Evolutionary conservation across 169 alveolate genomes (phyloP).

Genomic region (Plasmodium sp.): DNA sequence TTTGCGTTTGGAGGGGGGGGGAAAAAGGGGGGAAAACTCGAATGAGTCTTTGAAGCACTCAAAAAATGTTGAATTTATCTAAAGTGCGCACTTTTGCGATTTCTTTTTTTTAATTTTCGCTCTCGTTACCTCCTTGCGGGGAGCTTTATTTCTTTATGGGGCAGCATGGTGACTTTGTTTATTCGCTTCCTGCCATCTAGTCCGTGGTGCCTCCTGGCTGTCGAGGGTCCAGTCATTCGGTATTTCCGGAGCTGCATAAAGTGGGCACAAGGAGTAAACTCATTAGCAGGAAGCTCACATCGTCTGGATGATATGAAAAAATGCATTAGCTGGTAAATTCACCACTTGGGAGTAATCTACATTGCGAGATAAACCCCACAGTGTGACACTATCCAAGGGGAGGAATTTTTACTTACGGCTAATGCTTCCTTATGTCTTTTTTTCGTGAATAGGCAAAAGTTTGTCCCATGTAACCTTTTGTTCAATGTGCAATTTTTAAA

Average conservation of each 20-base stretch:
- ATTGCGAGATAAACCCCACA: background rate
- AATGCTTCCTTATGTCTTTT: constrained; percentile 87
- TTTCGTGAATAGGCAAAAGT: constrained; percentile 76
- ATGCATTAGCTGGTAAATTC: background rate
- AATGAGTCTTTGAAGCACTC: background rate
- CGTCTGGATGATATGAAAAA: background rate
- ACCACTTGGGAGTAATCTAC: background rate
- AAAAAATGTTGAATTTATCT: background rate
- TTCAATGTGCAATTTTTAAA: constrained; percentile 1
- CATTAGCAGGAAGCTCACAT: background rate
- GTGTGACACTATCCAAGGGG: background rate
- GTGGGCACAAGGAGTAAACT: background rate
- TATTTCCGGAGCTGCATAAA: constrained; percentile 82
- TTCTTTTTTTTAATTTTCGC: background rate
- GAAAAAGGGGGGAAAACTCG: background rate
- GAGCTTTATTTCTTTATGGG: constrained; percentile 80
- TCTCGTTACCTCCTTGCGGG: constrained; percentile 84
- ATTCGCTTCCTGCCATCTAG: constrained; percentile 86
- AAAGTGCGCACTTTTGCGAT: background rate
- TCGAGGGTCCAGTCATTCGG: constrained; percentile 80
- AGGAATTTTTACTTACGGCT: constrained; percentile 61
- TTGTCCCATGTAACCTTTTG: constrained; percentile 29
- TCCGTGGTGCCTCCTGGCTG: constrained; percentile 82
- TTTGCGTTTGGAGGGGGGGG: constrained; percentile 9
- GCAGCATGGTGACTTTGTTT: constrained; percentile 81